Conservation (phyloP, 352 stramenopile genomes). For the Pythium insidiosum region DNA sequence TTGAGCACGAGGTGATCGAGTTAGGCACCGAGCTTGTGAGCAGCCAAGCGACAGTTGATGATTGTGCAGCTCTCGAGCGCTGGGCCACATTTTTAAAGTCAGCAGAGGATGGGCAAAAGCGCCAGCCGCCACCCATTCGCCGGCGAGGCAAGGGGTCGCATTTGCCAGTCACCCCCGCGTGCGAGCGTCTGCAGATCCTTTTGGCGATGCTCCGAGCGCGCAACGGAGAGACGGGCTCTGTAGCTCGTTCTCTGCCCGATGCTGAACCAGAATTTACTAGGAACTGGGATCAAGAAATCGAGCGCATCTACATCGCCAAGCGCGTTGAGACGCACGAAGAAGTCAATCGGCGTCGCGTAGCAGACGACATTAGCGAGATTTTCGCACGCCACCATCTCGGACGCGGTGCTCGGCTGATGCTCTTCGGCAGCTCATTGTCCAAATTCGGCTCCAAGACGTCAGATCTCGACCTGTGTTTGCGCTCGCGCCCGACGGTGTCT, state of each 20-base stretch:
- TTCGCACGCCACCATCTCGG: slow-evolving; percentile 39
- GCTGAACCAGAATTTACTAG: too few relatives aligned
- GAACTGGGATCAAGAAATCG: background rate
- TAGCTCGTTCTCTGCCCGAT: too few relatives aligned
- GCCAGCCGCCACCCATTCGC: background rate
- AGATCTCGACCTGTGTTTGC: slow-evolving; percentile 72
- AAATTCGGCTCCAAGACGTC: slow-evolving; percentile 62
- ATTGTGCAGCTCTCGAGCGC: background rate
- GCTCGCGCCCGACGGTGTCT: slow-evolving; percentile 25
- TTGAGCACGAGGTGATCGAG: background rate
- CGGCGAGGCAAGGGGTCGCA: too few relatives aligned
- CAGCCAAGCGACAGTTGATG: background rate
- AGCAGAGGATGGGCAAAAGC: background rate
- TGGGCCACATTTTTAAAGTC: background rate
- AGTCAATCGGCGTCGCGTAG: slow-evolving; percentile 14
- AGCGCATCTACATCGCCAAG: background rate
- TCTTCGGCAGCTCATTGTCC: slow-evolving; percentile 77
- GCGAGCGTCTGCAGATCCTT: too few relatives aligned
- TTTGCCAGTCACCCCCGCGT: slow-evolving; percentile 34
- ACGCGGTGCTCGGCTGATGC: slow-evolving; percentile 34
- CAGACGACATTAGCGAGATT: slow-evolving; percentile 31
- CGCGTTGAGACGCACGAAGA: slow-evolving; percentile 2
- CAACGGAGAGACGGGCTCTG: too few relatives aligned
- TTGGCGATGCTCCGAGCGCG: too few relatives aligned
- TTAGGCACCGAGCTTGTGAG: background rate